These are phyloP conservation scores for Sistotremastrum suecicum DNA, from an alignment of 768 basidiomycete genomes.

Conservation along the genomic window DNA sequence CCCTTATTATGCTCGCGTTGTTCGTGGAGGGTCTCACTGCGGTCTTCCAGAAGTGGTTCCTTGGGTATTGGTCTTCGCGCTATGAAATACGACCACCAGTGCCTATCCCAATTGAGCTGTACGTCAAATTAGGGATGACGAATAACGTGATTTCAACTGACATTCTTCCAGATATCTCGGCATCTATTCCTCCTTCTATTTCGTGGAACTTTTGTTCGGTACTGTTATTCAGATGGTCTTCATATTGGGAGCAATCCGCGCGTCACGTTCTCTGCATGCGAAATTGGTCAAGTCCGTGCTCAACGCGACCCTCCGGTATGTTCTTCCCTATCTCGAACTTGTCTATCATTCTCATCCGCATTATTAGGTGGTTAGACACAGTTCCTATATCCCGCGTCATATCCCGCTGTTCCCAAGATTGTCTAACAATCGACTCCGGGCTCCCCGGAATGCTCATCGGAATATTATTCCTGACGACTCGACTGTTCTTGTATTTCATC, in stretches of 20 bases:
- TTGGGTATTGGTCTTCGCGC: too few relatives aligned
- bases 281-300: conserved; percentile 1
- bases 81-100: not conserved
- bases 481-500: conserved; percentile 3
- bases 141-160: not conserved
- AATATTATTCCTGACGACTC: not conserved
- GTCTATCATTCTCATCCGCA: not conserved
- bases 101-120: not conserved
- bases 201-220: not conserved
- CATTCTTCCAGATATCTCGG: not conserved
- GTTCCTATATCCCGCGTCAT: conserved; percentile 21
- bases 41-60: too few relatives aligned
- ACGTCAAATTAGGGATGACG: not conserved
- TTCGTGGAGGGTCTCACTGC: not conserved
- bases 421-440: conserved; percentile 9
- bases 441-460: not conserved
- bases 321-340: conserved; percentile 7
- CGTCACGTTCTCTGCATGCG: conserved; percentile 5
- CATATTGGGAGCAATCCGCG: conserved; percentile 2
- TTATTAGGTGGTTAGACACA: conserved; percentile 21
- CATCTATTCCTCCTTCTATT: not conserved
- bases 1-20: not conserved
- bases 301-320: conserved; percentile 7
- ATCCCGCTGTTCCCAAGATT: conserved; percentile 18
- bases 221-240: conserved; percentile 2